Evolutionary conservation across 345 rosid genomes (phyloP).

Genomic region (Angophora floribunda): DNA sequence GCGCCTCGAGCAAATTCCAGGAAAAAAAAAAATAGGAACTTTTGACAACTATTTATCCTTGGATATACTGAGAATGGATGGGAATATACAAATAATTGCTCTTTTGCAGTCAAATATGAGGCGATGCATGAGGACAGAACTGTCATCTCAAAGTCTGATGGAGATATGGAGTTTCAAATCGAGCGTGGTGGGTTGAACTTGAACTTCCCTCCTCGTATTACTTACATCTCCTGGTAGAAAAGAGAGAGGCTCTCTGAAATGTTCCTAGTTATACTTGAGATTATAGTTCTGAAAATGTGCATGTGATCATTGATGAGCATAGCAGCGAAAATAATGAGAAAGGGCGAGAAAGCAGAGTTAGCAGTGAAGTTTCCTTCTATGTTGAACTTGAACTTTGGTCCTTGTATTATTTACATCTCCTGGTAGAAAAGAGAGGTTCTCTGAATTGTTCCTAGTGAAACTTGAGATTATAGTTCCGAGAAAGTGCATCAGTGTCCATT

Average conservation of each 20-base stretch:
- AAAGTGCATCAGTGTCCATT: constrained; percentile 44
- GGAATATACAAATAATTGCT: neutral
- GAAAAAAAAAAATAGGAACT: neutral
- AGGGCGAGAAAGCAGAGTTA: constrained; percentile 43
- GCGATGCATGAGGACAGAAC: constrained; percentile 47
- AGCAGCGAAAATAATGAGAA: constrained; percentile 66
- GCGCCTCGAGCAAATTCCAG: neutral
- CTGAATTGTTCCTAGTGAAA: neutral
- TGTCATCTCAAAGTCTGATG: constrained; percentile 21
- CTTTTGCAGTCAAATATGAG: constrained; percentile 42
- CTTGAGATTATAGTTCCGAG: neutral
- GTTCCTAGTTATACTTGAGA: neutral
- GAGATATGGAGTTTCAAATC: constrained; percentile 34
- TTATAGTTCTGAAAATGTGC: neutral
- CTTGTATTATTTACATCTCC: neutral
- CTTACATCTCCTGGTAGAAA: neutral
- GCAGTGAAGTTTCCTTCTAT: constrained; percentile 29
- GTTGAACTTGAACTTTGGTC: neutral
- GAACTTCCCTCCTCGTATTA: neutral
- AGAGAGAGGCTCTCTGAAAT: neutral
- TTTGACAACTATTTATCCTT: neutral
- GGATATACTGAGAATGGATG: neutral
- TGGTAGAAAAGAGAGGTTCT: neutral
- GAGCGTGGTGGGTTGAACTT: constrained; percentile 2
- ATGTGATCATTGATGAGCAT: constrained; percentile 43